phyloP scores from a whole-genome alignment of 2,329 filamentous ascomycete genomes.

The Fonsecaea pugnacius region DNA sequence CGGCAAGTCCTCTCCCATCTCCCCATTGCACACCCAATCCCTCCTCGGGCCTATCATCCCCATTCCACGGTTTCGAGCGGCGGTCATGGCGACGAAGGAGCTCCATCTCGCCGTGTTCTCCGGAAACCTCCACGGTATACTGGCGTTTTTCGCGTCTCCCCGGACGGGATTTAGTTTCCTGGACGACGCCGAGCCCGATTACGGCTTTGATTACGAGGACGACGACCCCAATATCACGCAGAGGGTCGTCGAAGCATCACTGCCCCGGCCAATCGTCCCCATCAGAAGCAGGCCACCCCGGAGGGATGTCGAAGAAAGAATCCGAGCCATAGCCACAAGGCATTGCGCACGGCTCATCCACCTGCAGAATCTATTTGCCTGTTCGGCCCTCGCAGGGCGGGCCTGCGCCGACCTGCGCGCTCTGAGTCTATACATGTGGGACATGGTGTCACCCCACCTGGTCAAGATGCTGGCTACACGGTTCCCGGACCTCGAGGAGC shows the following conservation, averaged over 20 bases:
- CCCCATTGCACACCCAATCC: slow-evolving; percentile 38
- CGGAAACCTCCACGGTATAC: slow-evolving; percentile 41
- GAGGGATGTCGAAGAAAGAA: slow-evolving; percentile 15
- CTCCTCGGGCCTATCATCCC: slow-evolving; percentile 38
- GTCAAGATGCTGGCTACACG: slow-evolving; percentile 41
- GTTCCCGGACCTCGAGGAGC: slow-evolving; percentile 41
- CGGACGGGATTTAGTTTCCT: slow-evolving; percentile 11
- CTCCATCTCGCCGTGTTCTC: slow-evolving; percentile 44
- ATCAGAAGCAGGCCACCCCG: not conserved
- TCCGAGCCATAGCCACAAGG: slow-evolving; percentile 19
- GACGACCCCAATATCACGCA: not conserved
- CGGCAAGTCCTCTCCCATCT: slow-evolving; percentile 42
- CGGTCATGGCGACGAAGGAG: slow-evolving; percentile 39
- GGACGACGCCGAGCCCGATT: not conserved
- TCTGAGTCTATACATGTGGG: slow-evolving; percentile 37
- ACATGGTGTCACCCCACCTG: slow-evolving; percentile 41
- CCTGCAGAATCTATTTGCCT: slow-evolving; percentile 32
- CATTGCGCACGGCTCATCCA: slow-evolving; percentile 25
- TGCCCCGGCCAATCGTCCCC: not conserved
- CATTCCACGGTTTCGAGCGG: slow-evolving; percentile 39
- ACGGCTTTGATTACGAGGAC: slow-evolving; percentile 17
- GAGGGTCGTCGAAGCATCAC: not conserved
- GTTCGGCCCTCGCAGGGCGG: slow-evolving; percentile 21
- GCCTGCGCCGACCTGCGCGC: slow-evolving; percentile 25
- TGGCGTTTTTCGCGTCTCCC: slow-evolving; percentile 41